A percentile compares a stretch with the other conserved stretches of the same genome.
Conservation (phyloP, 352 stramenopile species). For the Phytophthora cactorum region DNA sequence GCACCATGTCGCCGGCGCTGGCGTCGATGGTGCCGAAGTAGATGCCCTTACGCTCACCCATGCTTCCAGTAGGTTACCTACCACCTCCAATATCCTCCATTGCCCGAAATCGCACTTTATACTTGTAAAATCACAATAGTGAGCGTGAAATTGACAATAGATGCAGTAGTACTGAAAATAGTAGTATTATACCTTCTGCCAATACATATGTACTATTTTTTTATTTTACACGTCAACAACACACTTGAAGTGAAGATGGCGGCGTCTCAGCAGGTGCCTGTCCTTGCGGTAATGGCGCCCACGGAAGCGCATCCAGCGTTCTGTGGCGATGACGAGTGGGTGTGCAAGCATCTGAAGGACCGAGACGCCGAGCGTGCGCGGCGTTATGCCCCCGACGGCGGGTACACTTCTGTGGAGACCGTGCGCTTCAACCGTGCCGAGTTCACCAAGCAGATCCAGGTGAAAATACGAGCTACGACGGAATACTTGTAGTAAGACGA, state of each 20-base stretch:
- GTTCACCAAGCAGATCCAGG: constrained; percentile 68
- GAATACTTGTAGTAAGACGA: neutral
- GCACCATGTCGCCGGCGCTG: constrained; percentile 42
- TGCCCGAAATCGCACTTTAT: no score
- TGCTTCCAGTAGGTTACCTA: constrained; percentile 16
- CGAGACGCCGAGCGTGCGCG: constrained; percentile 46
- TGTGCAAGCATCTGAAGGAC: constrained; percentile 43
- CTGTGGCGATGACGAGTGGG: constrained; percentile 63
- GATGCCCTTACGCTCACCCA: constrained; percentile 81
- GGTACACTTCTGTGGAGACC: constrained; percentile 35
- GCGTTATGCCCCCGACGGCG: constrained; percentile 39
- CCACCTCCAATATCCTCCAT: neutral
- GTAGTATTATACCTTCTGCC: no score
- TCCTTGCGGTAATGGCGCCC: neutral
- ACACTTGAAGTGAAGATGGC: constrained; percentile 21
- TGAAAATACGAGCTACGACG: constrained; percentile 9
- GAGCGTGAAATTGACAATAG: neutral
- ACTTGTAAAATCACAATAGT: neutral
- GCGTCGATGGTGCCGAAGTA: constrained; percentile 81
- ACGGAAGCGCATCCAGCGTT: constrained; percentile 29
- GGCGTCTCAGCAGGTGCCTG: constrained; percentile 6
- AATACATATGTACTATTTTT: no score
- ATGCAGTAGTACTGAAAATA: no score
- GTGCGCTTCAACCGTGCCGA: constrained; percentile 64
- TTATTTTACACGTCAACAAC: constrained; percentile 14